Evolutionary conservation across 495 filamentous ascomycete genomes (phyloP).

Genomic region (Letharia columbiana): DNA sequence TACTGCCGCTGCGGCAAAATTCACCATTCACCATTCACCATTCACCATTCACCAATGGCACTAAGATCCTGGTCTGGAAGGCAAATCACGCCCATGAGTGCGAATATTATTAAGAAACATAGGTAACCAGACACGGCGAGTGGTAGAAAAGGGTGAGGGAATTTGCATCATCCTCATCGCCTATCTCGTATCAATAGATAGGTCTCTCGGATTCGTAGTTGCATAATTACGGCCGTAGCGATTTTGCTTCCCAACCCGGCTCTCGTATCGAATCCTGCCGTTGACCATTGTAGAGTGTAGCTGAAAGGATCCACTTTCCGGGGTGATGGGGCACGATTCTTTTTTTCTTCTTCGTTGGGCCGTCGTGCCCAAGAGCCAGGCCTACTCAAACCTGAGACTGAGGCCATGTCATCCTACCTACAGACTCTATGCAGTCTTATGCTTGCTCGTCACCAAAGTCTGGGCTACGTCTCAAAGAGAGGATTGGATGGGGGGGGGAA

Average conservation of each 20-base stretch:
- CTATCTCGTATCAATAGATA: not conserved
- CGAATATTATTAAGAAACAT: not conserved
- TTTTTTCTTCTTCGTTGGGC: not conserved
- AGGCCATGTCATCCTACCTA: not conserved
- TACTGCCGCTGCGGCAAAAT: constrained; percentile 19
- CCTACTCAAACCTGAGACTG: not conserved
- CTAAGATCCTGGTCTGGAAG: not conserved
- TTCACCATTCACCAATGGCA: not conserved
- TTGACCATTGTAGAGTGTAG: not conserved
- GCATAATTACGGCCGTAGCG: not conserved
- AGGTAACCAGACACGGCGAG: not conserved
- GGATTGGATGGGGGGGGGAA: not conserved
- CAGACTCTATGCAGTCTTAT: not conserved
- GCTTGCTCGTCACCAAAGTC: not conserved
- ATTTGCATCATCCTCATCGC: not conserved
- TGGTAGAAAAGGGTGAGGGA: not conserved
- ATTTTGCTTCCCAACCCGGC: not conserved
- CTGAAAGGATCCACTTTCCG: not conserved
- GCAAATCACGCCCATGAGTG: not conserved
- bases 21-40: too few relatives aligned
- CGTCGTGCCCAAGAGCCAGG: not conserved
- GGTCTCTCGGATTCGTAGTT: not conserved
- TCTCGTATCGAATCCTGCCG: not conserved
- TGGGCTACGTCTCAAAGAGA: not conserved
- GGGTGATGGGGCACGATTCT: not conserved